phyloP scores from a whole-genome alignment of 73 alveolate species.

The Vitrella brassicaformis region DNA sequence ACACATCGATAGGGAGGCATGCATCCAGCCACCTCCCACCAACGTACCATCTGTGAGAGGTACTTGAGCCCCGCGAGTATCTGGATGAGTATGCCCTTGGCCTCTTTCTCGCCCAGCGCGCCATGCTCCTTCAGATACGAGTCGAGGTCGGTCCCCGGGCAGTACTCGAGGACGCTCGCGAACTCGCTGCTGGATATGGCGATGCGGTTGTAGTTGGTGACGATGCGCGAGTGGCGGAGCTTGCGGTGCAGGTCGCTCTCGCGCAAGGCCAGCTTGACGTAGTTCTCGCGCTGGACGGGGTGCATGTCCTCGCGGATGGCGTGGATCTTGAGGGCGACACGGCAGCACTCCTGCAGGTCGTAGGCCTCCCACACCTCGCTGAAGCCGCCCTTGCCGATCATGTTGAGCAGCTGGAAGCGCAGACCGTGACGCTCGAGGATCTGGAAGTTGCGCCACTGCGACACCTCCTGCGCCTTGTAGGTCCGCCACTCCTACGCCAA shows the following conservation, averaged over 20 bases:
- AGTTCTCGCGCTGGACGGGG: conserved; percentile 77
- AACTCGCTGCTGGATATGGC: conserved; percentile 89
- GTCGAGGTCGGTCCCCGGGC: conserved; percentile 92
- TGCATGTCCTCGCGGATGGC: conserved; percentile 81
- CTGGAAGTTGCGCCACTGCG: background rate
- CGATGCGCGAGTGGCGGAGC: conserved; percentile 73
- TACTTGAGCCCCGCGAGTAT: conserved; percentile 85
- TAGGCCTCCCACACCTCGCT: conserved; percentile 92
- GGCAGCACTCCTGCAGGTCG: conserved; percentile 77
- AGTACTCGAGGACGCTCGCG: conserved; percentile 83
- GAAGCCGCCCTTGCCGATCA: conserved; percentile 94
- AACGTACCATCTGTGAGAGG: conserved; percentile 67
- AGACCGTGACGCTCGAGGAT: background rate
- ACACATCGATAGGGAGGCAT: no score
- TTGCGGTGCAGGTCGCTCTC: conserved; percentile 87
- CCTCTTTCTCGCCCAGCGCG: conserved; percentile 83
- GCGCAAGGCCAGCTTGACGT: conserved; percentile 91
- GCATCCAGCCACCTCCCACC: no score
- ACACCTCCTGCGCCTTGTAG: background rate
- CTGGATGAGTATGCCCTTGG: conserved; percentile 78
- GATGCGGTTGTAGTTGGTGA: conserved; percentile 81
- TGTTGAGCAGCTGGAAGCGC: conserved; percentile 65
- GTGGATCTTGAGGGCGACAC: conserved; percentile 87
- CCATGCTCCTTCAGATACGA: conserved; percentile 68
- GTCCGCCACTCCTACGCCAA: background rate